These are phyloP conservation scores for Podospora comata DNA, from an alignment of 495 filamentous ascomycete genomes.

Conservation along the genomic window DNA sequence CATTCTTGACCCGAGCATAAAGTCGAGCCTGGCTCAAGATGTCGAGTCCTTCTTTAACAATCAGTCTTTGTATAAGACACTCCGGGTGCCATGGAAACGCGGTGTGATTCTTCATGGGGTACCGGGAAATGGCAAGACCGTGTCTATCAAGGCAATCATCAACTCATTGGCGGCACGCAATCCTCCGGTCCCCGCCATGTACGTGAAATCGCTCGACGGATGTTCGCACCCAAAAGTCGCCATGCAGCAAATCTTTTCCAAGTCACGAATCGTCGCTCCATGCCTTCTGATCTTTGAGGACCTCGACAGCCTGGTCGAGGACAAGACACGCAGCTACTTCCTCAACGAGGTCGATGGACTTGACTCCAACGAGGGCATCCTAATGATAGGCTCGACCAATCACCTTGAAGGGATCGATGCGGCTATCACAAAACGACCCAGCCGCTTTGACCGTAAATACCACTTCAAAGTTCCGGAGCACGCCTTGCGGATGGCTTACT, in stretches of 20 bases:
- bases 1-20: constrained; percentile 53
- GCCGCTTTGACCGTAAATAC: constrained; percentile 58
- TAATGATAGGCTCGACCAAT: constrained; percentile 59
- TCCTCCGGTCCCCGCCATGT: constrained; percentile 44
- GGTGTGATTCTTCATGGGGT: constrained; percentile 50
- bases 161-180: constrained; percentile 35
- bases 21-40: constrained; percentile 50
- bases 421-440: constrained; percentile 55
- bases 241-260: constrained; percentile 43
- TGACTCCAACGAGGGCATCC: constrained; percentile 56
- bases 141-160: constrained; percentile 59
- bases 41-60: constrained; percentile 55
- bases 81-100: constrained; percentile 60
- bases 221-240: constrained; percentile 34
- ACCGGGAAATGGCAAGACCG: constrained; percentile 58
- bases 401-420: constrained; percentile 49
- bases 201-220: constrained; percentile 50
- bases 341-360: constrained; percentile 44
- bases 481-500: constrained; percentile 46
- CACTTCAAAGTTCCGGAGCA: constrained; percentile 48
- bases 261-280: constrained; percentile 43
- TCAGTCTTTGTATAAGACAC: constrained; percentile 44
- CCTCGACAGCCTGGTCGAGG: constrained; percentile 54
- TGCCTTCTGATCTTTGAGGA: constrained; percentile 56
- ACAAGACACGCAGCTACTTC: constrained; percentile 54